phyloP scores from a whole-genome alignment of 164 flowering plant species.

The Vitis amurensis region DNA sequence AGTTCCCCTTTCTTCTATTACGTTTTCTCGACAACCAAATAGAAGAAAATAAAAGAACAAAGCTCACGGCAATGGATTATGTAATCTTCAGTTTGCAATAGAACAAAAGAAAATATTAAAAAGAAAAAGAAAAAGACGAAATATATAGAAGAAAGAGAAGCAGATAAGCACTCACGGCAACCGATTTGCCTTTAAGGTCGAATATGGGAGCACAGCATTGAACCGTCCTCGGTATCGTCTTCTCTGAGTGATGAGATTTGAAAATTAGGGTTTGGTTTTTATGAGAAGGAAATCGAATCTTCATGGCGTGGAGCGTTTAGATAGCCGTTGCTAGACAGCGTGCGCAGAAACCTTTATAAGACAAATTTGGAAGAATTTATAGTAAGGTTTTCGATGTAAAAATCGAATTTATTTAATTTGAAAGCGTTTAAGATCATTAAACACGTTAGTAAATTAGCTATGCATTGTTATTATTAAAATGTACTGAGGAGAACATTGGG shows the following conservation, averaged over 20 bases:
- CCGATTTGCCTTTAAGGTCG: conserved; percentile 13
- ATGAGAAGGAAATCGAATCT: conserved; percentile 1
- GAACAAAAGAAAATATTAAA: neutral
- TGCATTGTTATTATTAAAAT: too few species aligned
- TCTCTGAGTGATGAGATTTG: neutral
- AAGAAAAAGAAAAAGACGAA: neutral
- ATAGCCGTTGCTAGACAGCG: too few species aligned
- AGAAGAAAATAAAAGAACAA: neutral
- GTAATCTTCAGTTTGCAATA: too few species aligned
- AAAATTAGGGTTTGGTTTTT: neutral
- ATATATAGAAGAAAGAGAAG: neutral
- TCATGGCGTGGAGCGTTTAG: conserved; percentile 1
- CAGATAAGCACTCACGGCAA: conserved; percentile 12
- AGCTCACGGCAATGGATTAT: too few species aligned
- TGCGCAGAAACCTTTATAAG: too few species aligned
- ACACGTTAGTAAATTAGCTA: too few species aligned
- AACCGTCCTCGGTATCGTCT: neutral
- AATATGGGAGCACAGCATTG: neutral
- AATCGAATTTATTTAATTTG: too few species aligned
- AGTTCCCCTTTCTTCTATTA: too few species aligned
- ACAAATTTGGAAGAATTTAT: too few species aligned
- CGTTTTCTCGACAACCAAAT: neutral
- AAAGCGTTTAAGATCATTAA: too few species aligned
- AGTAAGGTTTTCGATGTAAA: too few species aligned
- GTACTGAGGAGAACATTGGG: too few species aligned